Evolutionary conservation across 352 stramenopile genomes (phyloP).

Genomic region (Globisporangium paroecandrum): DNA sequence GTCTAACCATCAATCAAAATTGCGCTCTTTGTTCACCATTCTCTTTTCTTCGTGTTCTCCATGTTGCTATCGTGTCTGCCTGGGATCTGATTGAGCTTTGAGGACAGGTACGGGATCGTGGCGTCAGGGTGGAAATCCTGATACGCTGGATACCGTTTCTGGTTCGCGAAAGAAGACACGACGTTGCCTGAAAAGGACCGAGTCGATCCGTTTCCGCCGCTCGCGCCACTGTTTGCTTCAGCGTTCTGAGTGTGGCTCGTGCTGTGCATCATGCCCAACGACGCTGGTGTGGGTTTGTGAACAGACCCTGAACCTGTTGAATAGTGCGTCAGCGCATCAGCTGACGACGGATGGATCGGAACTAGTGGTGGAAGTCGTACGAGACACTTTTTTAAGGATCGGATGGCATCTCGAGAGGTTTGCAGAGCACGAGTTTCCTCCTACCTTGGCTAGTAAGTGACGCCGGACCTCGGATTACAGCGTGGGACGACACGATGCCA

Average conservation of each 20-base stretch:
- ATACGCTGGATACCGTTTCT: constrained; percentile 41
- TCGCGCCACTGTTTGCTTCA: constrained; percentile 9
- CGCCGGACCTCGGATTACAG: constrained; percentile 34
- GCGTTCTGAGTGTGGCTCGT: background rate
- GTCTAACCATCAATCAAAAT: background rate
- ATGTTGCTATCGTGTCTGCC: background rate
- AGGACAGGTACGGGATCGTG: constrained; percentile 33
- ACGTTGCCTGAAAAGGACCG: constrained; percentile 45
- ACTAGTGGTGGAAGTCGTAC: constrained; percentile 18
- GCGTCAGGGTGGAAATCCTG: constrained; percentile 26
- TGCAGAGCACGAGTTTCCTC: constrained; percentile 14
- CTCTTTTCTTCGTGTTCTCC: background rate
- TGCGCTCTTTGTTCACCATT: background rate
- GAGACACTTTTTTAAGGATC: constrained; percentile 5
- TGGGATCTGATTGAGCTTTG: constrained; percentile 30
- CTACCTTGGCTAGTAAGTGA: constrained; percentile 32
- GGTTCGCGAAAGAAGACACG: constrained; percentile 36
- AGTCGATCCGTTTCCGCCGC: background rate
- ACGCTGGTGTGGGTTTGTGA: constrained; percentile 10
- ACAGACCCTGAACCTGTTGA: background rate
- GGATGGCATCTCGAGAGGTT: constrained; percentile 2
- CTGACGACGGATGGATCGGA: constrained; percentile 40
- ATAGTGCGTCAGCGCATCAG: constrained; percentile 20
- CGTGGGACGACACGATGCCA: constrained; percentile 45
- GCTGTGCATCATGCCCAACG: constrained; percentile 1